Conservation (phyloP, 192 early-diverging fungal genomes). For the Backusella sp. region DNA sequence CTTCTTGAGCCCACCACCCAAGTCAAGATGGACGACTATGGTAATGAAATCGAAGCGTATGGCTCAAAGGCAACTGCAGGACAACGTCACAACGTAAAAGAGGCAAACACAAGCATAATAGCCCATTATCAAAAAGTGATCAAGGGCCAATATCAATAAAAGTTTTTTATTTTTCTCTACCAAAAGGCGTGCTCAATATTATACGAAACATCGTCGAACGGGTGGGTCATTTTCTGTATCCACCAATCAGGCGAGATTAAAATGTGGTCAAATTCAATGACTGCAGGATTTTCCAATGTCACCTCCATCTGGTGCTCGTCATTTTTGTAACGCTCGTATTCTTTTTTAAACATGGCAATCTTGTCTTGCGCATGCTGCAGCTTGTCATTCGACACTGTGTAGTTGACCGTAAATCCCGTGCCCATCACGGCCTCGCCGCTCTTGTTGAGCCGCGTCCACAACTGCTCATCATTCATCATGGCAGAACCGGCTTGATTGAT, state of each 20-base stretch:
- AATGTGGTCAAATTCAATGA: neutral
- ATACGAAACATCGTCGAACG: neutral
- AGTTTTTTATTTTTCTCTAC: neutral
- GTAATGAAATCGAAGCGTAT: conserved; percentile 10
- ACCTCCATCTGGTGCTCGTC: neutral
- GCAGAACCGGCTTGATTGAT: conserved; percentile 11
- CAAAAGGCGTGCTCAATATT: neutral
- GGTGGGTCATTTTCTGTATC: neutral
- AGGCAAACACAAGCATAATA: neutral
- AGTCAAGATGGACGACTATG: conserved; percentile 5
- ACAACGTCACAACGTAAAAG: neutral
- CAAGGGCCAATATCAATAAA: neutral
- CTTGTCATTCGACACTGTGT: neutral
- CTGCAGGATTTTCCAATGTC: neutral
- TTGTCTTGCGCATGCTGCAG: neutral
- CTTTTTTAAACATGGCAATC: neutral
- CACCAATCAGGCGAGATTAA: conserved; percentile 10
- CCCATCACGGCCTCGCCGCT: neutral
- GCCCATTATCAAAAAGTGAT: neutral
- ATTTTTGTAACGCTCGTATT: neutral
- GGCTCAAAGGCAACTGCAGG: conserved; percentile 15
- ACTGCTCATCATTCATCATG: neutral
- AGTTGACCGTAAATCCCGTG: neutral
- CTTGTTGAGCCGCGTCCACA: neutral
- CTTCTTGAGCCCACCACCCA: neutral